Percentiles rank a stretch among this genome's conserved stretches.
phyloP scores from a whole-genome alignment of 169 alveolate genomes.

The Miamiensis avidus region DNA sequence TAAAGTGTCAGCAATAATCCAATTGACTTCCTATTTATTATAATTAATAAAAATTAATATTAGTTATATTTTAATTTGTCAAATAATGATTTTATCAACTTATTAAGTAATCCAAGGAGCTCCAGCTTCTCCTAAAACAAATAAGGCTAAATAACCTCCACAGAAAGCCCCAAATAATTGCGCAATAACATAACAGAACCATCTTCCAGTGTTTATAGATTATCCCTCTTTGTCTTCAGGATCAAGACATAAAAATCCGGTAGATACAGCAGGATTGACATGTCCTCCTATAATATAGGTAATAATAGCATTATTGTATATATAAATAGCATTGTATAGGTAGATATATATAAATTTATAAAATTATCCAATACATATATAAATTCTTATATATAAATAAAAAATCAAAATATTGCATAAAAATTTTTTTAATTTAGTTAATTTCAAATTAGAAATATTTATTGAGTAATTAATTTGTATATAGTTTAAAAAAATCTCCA shows the following conservation, averaged over 20 bases:
- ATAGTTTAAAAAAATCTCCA: no score
- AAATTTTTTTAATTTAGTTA: no score
- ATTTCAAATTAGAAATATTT: no score
- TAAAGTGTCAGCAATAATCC: background rate
- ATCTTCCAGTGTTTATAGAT: constrained; percentile 19
- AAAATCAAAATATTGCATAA: no score
- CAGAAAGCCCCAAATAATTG: constrained; percentile 29
- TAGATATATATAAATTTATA: no score
- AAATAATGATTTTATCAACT: background rate
- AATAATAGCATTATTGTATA: no score
- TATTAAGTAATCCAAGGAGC: constrained; percentile 9
- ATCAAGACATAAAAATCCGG: constrained; percentile 25
- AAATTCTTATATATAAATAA: no score
- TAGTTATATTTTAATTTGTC: no score
- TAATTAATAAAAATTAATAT: no score
- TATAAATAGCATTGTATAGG: no score
- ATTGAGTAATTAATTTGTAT: no score
- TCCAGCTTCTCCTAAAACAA: constrained; percentile 17
- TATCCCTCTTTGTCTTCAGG: background rate
- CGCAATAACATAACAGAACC: constrained; percentile 17
- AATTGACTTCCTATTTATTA: background rate
- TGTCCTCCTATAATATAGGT: constrained; percentile 22
- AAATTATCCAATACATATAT: no score
- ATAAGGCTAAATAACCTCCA: constrained; percentile 27
- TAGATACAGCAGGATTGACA: constrained; percentile 41